A percentile compares a stretch with the other conserved stretches of the same genome.
Evolutionary conservation across 805 yeast genomes (phyloP).

Genomic region (Suhomyces emberorum): DNA sequence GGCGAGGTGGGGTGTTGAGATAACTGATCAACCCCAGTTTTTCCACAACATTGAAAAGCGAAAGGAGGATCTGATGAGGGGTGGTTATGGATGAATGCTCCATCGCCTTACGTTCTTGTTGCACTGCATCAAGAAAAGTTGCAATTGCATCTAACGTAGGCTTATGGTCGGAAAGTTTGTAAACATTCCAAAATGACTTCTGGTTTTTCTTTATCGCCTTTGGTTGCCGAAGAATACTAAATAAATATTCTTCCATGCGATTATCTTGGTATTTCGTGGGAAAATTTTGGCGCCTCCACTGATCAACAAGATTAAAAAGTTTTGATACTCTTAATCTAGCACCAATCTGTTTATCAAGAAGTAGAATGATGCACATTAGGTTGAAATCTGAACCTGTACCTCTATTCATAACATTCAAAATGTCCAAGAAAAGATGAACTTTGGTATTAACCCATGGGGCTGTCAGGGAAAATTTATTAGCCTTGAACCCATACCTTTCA

Average conservation of each 20-base stretch:
- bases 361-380: slow-evolving; percentile 23
- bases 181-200: slow-evolving; percentile 4
- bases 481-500: slow-evolving; percentile 38
- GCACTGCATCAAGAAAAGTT: slow-evolving; percentile 13
- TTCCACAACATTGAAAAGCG: slow-evolving; percentile 28
- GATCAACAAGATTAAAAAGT: slow-evolving; percentile 22
- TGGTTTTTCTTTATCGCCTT: background rate
- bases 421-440: slow-evolving; percentile 45
- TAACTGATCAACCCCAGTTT: slow-evolving; percentile 32
- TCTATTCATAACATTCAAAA: slow-evolving; percentile 41
- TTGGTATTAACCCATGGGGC: slow-evolving; percentile 52
- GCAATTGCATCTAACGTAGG: slow-evolving; percentile 12
- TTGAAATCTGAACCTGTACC: slow-evolving; percentile 32
- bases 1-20: slow-evolving; percentile 13
- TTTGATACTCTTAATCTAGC: slow-evolving; percentile 23
- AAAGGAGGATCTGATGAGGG: slow-evolving; percentile 35
- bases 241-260: slow-evolving; percentile 8
- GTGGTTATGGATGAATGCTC: slow-evolving; percentile 15
- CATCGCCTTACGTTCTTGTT: slow-evolving; percentile 17
- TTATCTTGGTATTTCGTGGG: background rate
- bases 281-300: slow-evolving; percentile 1
- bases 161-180: slow-evolving; percentile 8
- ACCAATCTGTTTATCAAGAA: slow-evolving; percentile 24
- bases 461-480: slow-evolving; percentile 41
- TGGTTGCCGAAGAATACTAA: slow-evolving; percentile 9